phyloP scores from a whole-genome alignment of 2,329 filamentous ascomycete genomes.

The Aspergillus caelatus region DNA sequence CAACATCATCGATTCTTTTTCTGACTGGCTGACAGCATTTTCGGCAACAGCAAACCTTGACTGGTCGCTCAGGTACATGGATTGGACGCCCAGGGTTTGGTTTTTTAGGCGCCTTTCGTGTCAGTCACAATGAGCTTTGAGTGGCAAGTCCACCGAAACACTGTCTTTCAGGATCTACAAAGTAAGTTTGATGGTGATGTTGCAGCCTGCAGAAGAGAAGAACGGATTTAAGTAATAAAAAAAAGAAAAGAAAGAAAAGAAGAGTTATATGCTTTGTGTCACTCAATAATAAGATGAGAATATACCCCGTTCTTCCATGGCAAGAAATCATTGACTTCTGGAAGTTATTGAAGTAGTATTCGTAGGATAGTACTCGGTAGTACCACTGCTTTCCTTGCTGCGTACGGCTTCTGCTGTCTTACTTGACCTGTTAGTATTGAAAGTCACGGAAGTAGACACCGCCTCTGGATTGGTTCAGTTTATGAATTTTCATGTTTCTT shows the following conservation, averaged over 20 bases:
- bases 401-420: background rate
- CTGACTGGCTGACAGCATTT: constrained; percentile 5
- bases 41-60: background rate
- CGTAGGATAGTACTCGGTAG: background rate
- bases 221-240: background rate
- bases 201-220: background rate
- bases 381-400: background rate
- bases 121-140: background rate
- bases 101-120: background rate
- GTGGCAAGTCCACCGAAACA: background rate
- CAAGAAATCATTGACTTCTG: background rate
- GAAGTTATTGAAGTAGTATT: background rate
- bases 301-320: background rate
- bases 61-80: background rate
- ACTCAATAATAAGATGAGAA: constrained; percentile 1
- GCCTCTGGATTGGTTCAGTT: background rate
- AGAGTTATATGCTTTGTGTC: background rate
- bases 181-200: background rate
- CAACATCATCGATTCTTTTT: constrained; percentile 15
- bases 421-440: background rate
- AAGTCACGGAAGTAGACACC: background rate
- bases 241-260: background rate
- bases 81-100: background rate
- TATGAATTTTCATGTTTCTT: background rate
- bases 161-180: background rate